Conservation (phyloP, 495 filamentous ascomycete species). For the Trypethelium eluteriae region DNA sequence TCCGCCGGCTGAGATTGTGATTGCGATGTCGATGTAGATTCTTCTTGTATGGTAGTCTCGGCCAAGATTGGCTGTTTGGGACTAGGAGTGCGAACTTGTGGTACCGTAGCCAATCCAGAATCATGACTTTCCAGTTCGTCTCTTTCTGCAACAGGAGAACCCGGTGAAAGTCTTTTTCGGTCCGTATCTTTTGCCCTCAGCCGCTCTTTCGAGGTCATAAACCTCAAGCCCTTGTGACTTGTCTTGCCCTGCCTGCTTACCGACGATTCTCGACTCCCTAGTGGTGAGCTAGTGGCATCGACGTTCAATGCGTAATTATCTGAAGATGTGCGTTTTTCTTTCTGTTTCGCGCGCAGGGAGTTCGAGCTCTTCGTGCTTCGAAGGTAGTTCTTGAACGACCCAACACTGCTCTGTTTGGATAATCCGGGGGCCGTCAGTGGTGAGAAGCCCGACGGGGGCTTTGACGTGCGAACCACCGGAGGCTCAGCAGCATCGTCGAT, state of each 20-base stretch:
- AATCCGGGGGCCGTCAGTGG: constrained; percentile 51
- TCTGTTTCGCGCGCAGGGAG: constrained; percentile 8
- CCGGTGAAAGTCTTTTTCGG: constrained; percentile 9
- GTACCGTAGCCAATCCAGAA: constrained; percentile 15
- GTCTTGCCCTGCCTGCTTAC: constrained; percentile 24
- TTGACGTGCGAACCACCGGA: constrained; percentile 79
- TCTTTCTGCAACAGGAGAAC: background rate
- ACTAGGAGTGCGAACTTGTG: constrained; percentile 16
- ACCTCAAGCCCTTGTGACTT: constrained; percentile 27
- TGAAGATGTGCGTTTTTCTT: background rate
- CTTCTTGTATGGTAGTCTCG: constrained; percentile 27
- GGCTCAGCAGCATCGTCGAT: constrained; percentile 69
- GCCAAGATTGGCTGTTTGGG: constrained; percentile 13
- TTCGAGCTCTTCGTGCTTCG: constrained; percentile 14
- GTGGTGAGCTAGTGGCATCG: background rate
- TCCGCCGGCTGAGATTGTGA: no score
- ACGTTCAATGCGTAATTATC: background rate
- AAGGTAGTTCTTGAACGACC: constrained; percentile 28
- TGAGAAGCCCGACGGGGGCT: constrained; percentile 66
- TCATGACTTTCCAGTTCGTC: background rate
- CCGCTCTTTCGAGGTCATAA: constrained; percentile 33
- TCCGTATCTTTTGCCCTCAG: constrained; percentile 28
- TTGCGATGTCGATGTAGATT: background rate
- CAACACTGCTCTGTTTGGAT: constrained; percentile 17
- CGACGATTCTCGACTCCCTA: constrained; percentile 20